A percentile compares a stretch with the other conserved stretches of the same genome.
These are phyloP conservation scores for Oleoguttula mirabilis DNA, from an alignment of 495 filamentous ascomycete genomes.

Conservation along the genomic window DNA sequence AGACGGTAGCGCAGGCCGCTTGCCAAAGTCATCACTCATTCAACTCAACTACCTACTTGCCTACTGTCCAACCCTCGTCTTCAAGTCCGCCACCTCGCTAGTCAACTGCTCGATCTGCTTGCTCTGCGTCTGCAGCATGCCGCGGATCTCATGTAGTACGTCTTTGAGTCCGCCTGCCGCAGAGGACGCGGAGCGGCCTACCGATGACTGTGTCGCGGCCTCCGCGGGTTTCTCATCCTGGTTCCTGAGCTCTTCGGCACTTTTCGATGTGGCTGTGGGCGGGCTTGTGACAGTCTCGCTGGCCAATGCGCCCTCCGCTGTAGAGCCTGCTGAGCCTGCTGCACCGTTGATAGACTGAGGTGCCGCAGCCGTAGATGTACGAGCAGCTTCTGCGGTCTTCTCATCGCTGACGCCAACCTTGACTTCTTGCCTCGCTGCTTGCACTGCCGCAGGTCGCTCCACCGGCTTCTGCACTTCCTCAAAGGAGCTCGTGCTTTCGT, in stretches of 20 bases:
- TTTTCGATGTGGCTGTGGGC: slow-evolving; percentile 4
- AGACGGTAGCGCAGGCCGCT: slow-evolving; percentile 11
- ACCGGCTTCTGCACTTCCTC: slow-evolving; percentile 62
- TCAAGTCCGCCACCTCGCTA: slow-evolving; percentile 57
- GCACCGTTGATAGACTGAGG: background rate
- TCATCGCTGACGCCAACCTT: slow-evolving; percentile 10
- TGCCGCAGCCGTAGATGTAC: background rate
- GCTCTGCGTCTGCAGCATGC: slow-evolving; percentile 49
- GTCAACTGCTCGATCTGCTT: slow-evolving; percentile 50
- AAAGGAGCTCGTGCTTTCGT: slow-evolving; percentile 61
- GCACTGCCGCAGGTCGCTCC: slow-evolving; percentile 32
- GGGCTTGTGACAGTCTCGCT: slow-evolving; percentile 26
- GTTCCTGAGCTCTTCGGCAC: background rate
- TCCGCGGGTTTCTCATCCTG: slow-evolving; percentile 20
- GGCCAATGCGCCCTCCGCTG: slow-evolving; percentile 19
- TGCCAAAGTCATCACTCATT: no score
- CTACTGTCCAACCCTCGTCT: slow-evolving; percentile 47
- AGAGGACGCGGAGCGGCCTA: slow-evolving; percentile 20
- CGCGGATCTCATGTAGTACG: slow-evolving; percentile 50
- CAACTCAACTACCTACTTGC: no score
- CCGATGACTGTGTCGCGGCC: slow-evolving; percentile 29
- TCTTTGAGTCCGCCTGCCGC: slow-evolving; percentile 28
- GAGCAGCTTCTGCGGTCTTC: background rate
- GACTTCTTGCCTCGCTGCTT: slow-evolving; percentile 22
- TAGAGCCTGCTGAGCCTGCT: slow-evolving; percentile 17